A percentile compares a stretch with the other conserved stretches of the same genome.
These are phyloP conservation scores for Ceratocystis smalleyi DNA, from an alignment of 2,329 filamentous ascomycete species.

Conservation along the genomic window DNA sequence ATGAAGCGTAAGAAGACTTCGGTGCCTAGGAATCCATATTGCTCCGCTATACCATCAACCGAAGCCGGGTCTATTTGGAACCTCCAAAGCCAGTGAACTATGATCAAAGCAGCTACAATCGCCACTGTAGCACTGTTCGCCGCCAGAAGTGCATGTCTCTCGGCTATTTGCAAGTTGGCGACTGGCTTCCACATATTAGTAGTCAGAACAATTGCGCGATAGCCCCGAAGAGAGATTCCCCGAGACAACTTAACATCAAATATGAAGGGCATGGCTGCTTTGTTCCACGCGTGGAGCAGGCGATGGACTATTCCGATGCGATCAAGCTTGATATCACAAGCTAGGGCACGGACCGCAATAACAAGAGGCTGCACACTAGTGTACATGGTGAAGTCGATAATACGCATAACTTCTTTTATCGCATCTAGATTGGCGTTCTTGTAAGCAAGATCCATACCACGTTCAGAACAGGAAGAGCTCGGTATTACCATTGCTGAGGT, in stretches of 20 bases:
- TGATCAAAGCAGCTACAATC: constrained; percentile 8
- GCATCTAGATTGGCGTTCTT: not conserved
- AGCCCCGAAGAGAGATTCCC: constrained; percentile 5
- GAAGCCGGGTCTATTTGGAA: not conserved
- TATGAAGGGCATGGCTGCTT: constrained; percentile 4
- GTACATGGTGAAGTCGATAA: not conserved
- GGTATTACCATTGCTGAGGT: not conserved
- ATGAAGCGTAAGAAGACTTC: constrained; percentile 11
- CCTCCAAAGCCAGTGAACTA: constrained; percentile 8
- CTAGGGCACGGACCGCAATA: not conserved
- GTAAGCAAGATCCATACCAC: not conserved
- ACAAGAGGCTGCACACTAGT: not conserved
- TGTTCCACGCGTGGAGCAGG: constrained; percentile 3
- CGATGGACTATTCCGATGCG: not conserved
- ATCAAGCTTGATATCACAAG: not conserved
- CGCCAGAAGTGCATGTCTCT: not conserved
- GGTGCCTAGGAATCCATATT: not conserved
- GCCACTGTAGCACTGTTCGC: not conserved
- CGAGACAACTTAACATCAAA: constrained; percentile 7
- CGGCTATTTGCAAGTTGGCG: not conserved
- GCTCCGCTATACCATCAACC: not conserved
- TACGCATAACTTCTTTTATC: not conserved
- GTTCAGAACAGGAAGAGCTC: not conserved
- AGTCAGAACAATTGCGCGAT: constrained; percentile 4
- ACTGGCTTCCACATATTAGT: constrained; percentile 6